phyloP scores from a whole-genome alignment of 2,329 filamentous ascomycete species.

The Aspergillus transmontanensis region DNA sequence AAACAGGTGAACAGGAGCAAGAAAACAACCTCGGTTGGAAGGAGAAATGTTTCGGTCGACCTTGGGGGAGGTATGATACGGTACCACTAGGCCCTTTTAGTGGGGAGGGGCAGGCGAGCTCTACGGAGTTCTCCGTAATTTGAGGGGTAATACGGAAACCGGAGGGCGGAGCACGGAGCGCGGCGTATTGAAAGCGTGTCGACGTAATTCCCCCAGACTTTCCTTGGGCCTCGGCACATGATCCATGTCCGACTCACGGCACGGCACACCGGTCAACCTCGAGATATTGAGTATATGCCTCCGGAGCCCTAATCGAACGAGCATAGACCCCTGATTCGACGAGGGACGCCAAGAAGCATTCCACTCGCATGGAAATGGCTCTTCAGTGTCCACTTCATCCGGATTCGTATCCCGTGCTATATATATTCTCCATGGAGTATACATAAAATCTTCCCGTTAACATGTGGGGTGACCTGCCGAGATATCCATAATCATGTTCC shows the following conservation, averaged over 20 bases:
- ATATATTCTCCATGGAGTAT: not conserved
- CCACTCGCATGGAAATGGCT: too few species aligned
- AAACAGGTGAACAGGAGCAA: conserved; percentile 5
- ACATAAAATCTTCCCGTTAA: not conserved
- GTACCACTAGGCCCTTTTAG: not conserved
- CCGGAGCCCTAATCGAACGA: not conserved
- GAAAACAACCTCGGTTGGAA: conserved; percentile 23
- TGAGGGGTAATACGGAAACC: conserved; percentile 10
- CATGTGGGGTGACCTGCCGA: not conserved
- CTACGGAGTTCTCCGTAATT: not conserved
- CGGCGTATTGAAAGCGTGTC: not conserved
- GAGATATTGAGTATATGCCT: not conserved
- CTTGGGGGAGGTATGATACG: conserved; percentile 9
- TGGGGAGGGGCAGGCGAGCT: not conserved
- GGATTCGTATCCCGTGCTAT: not conserved
- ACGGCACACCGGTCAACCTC: not conserved
- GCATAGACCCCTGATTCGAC: not conserved
- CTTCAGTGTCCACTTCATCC: not conserved
- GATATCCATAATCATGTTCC: not conserved
- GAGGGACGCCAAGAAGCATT: not conserved
- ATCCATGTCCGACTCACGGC: not conserved
- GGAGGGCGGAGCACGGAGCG: not conserved
- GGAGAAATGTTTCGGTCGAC: conserved; percentile 15
- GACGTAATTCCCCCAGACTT: not conserved
- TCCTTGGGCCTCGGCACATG: conserved; percentile 8